phyloP scores from a whole-genome alignment of 352 stramenopile species.

The Peronospora farinosa region DNA sequence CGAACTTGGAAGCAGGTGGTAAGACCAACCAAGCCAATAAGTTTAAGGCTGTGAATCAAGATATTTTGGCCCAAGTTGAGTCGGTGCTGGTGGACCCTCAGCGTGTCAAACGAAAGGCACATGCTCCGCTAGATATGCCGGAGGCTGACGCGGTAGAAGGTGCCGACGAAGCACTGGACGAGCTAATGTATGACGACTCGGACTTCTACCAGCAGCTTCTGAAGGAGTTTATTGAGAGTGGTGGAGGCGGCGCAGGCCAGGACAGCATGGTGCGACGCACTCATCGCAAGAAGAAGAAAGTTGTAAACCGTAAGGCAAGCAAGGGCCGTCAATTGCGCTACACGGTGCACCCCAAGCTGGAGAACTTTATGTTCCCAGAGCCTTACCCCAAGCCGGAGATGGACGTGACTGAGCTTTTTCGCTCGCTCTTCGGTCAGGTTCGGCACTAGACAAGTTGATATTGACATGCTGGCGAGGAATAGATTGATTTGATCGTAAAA shows the following conservation, averaged over 20 bases:
- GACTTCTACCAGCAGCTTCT: constrained; percentile 87
- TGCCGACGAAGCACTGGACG: constrained; percentile 52
- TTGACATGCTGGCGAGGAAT: constrained; percentile 11
- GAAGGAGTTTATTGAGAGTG: constrained; percentile 85
- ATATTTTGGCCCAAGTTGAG: constrained; percentile 80
- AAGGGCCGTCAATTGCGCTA: constrained; percentile 81
- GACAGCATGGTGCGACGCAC: constrained; percentile 49
- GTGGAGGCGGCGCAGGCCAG: constrained; percentile 39
- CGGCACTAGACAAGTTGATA: constrained; percentile 28
- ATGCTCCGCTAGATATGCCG: constrained; percentile 43
- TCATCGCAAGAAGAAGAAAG: constrained; percentile 82
- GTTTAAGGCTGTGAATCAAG: constrained; percentile 86
- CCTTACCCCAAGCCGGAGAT: constrained; percentile 70
- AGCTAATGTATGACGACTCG: constrained; percentile 84
- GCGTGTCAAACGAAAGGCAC: constrained; percentile 80
- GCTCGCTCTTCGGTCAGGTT: constrained; percentile 72
- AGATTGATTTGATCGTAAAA: constrained; percentile 19
- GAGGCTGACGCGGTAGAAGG: constrained; percentile 31
- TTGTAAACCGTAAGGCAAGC: constrained; percentile 84
- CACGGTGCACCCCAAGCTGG: constrained; percentile 80
- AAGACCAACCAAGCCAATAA: constrained; percentile 69
- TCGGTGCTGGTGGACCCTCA: constrained; percentile 74
- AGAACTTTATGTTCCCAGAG: constrained; percentile 88
- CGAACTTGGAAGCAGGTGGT: constrained; percentile 44
- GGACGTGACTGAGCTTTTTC: constrained; percentile 81